Evolutionary conservation across 164 flowering plant species (phyloP), one percentile per base, ranked within the genome.

Genomic region (Tetracentron sinense): DNA sequence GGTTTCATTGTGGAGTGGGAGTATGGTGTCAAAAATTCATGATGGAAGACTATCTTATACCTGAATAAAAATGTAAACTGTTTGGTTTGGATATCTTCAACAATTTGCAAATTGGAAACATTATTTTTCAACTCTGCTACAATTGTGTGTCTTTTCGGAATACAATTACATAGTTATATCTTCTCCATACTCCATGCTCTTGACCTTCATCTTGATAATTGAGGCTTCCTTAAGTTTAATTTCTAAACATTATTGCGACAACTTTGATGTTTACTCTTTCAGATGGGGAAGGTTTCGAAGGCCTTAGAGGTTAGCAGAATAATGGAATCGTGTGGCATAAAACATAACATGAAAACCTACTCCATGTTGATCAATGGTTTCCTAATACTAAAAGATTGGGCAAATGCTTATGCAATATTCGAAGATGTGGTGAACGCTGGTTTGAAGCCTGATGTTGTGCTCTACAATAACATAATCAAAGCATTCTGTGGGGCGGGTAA

Each of bases 401-500:
- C 97, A 28, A 95, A 89, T 79, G 97, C 96, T 14, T 95, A 89
- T 78, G 84, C 99, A 27, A 66, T 95, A 60, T 92, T 86, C 69
- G 99, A 95, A 72, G 96, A 95, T 74, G 77, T 87, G 50, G 56
- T 92, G 17, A 74, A 74, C 54, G 91, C 78, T 66, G 99, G 97
- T 60, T 69, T 95, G 64, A 88, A 86, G 71, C 97, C 94, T 20
- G 99, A 95, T 79, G 89, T 81, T 63, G 83, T 95, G 42, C 92
- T 95, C 19, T 95, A 89, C 71, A 95, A 95, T 76, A 92, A 86
- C 70, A 84, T 95, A 23, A 82, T 95, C 54, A 78, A 71, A 26
- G 99, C 97, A 71, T 95, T 95, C 62, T 91, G 97, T 78, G 95
- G 91, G 64, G 92, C 92, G 97, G 96, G 94, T 48, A 95, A 83